Conservation (phyloP, 345 rosid species). For the Corchorus capsularis region DNA sequence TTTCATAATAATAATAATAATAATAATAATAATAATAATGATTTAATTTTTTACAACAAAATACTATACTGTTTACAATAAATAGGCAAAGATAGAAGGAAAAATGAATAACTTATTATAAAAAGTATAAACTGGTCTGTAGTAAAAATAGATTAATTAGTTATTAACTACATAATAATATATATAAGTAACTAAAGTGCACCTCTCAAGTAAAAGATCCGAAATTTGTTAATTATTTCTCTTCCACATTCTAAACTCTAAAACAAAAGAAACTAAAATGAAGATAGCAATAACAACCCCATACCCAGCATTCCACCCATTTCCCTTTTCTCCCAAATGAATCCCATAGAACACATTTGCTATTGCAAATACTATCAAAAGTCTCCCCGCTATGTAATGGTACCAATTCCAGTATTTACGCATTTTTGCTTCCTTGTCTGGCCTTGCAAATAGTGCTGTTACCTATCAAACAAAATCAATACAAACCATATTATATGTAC, state of each 20-base stretch:
- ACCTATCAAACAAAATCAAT: slow-evolving; percentile 32
- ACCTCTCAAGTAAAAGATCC: not conserved
- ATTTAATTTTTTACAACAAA: no score
- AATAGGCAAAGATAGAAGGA: not conserved
- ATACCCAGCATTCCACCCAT: slow-evolving; percentile 66
- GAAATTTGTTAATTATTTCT: slow-evolving; percentile 30
- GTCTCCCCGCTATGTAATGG: slow-evolving; percentile 65
- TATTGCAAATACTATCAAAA: slow-evolving; percentile 52
- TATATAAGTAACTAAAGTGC: not conserved
- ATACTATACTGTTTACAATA: no score
- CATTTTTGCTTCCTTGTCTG: slow-evolving; percentile 52
- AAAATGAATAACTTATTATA: not conserved
- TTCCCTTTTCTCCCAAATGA: slow-evolving; percentile 58
- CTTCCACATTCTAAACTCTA: slow-evolving; percentile 52
- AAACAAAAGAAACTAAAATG: slow-evolving; percentile 31
- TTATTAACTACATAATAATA: not conserved
- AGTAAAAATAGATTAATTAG: not conserved
- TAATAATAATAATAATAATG: no score
- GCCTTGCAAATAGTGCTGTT: slow-evolving; percentile 67
- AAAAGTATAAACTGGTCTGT: no score
- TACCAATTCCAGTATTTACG: slow-evolving; percentile 85
- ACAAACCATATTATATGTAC: not conserved
- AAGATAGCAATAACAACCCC: slow-evolving; percentile 51
- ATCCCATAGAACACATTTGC: slow-evolving; percentile 85
- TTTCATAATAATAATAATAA: no score